Percentiles rank a stretch among this genome's conserved stretches.
Conservation (phyloP, 495 filamentous ascomycete genomes). For the Pyronema omphalodes region DNA sequence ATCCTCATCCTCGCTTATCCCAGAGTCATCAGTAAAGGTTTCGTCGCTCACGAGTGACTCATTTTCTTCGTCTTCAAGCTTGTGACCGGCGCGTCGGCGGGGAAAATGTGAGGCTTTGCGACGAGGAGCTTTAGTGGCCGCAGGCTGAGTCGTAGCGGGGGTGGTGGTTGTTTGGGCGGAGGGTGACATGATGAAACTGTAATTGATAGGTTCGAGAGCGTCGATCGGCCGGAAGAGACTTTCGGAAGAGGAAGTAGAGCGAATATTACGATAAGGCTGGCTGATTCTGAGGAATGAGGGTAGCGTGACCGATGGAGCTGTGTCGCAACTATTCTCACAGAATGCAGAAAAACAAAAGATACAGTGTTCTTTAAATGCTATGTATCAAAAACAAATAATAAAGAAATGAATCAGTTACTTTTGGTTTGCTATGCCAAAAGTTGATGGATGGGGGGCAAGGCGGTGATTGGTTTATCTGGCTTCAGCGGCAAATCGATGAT, state of each 20-base stretch:
- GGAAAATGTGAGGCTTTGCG: neutral
- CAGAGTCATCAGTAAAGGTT: slow-evolving; percentile 3
- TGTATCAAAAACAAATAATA: neutral
- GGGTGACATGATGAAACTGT: neutral
- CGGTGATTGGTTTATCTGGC: too few species aligned
- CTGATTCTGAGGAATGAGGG: too few species aligned
- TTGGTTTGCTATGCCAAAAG: neutral
- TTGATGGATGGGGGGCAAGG: too few species aligned
- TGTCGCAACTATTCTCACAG: neutral
- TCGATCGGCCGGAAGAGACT: too few species aligned
- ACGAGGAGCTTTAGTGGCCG: neutral
- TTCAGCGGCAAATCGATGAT: too few species aligned
- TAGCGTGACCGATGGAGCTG: too few species aligned
- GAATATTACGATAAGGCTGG: too few species aligned
- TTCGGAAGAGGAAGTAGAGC: too few species aligned
- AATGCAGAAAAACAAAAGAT: neutral
- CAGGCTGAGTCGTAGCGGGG: neutral
- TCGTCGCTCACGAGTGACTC: slow-evolving; percentile 1
- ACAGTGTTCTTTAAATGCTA: neutral
- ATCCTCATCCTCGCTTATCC: slow-evolving; percentile 43
- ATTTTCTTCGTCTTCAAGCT: neutral
- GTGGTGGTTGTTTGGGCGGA: neutral
- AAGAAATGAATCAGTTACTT: neutral
- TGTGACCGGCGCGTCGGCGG: neutral
- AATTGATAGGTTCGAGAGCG: too few species aligned